These are phyloP conservation scores for Endoconidiophora laricicola DNA, from an alignment of 2,329 filamentous ascomycete genomes.

Conservation along the genomic window DNA sequence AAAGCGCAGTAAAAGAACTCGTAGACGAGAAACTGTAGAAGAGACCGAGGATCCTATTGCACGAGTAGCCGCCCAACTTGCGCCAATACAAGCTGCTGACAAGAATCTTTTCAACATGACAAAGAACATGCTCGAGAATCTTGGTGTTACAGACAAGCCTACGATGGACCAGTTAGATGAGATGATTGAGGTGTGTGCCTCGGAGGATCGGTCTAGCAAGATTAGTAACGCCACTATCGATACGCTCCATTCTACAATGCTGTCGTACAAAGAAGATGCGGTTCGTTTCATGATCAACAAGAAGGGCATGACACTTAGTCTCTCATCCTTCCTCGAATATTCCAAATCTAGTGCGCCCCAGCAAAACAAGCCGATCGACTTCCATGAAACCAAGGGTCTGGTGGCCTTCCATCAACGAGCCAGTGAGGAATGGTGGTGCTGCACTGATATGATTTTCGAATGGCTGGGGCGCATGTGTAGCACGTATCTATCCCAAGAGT, in stretches of 20 bases:
- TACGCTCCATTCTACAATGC: slow-evolving; percentile 33
- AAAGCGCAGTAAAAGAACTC: slow-evolving; percentile 49
- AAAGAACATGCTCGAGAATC: slow-evolving; percentile 36
- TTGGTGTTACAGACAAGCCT: slow-evolving; percentile 34
- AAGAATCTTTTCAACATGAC: slow-evolving; percentile 38
- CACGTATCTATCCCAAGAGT: slow-evolving; percentile 37
- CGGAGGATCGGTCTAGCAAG: slow-evolving; percentile 34
- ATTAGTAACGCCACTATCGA: slow-evolving; percentile 29
- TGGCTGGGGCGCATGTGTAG: slow-evolving; percentile 35
- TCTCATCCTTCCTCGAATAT: slow-evolving; percentile 48
- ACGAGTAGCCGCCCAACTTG: slow-evolving; percentile 36
- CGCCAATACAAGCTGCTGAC: slow-evolving; percentile 40
- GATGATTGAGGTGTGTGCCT: slow-evolving; percentile 33
- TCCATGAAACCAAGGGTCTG: slow-evolving; percentile 37
- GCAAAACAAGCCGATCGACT: slow-evolving; percentile 27
- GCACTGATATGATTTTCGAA: slow-evolving; percentile 41
- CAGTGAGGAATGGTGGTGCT: slow-evolving; percentile 33
- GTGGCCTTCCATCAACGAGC: slow-evolving; percentile 32
- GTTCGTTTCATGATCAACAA: slow-evolving; percentile 37
- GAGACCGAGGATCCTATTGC: slow-evolving; percentile 36
- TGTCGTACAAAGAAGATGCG: slow-evolving; percentile 35
- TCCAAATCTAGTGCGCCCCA: slow-evolving; percentile 39
- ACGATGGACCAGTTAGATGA: slow-evolving; percentile 31
- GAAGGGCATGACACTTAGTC: slow-evolving; percentile 34
- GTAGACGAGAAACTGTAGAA: slow-evolving; percentile 42